Evolutionary conservation across 306 rosid genomes (phyloP).

Genomic region (Casuarina cunninghamiana): DNA sequence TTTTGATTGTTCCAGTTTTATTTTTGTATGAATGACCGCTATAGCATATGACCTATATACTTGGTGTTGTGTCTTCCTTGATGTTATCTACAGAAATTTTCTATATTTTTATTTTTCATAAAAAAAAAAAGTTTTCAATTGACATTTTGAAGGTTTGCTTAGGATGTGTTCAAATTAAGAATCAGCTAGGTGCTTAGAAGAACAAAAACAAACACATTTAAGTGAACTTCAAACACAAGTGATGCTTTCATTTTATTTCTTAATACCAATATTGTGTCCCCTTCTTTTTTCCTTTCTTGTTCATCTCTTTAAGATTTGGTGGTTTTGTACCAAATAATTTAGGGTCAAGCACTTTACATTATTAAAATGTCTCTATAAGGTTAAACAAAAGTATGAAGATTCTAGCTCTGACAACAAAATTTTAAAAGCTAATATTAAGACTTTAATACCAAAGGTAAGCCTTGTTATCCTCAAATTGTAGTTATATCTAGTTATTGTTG

Average conservation of each 20-base stretch:
- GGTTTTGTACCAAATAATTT: conserved; percentile 34
- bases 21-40: not conserved
- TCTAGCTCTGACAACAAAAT: conserved; percentile 46
- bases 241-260: conserved; percentile 18
- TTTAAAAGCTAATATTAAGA: conserved; percentile 58
- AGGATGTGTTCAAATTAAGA: conserved; percentile 67
- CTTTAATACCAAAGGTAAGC: conserved; percentile 58
- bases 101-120: not conserved
- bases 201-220: conserved; percentile 60
- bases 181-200: conserved; percentile 67
- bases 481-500: not conserved
- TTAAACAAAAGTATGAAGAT: conserved; percentile 31
- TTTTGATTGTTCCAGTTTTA: not conserved
- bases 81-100: not conserved
- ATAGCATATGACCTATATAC: not conserved
- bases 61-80: not conserved
- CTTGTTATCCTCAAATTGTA: not conserved
- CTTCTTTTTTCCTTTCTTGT: not conserved
- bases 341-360: conserved; percentile 51
- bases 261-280: not conserved
- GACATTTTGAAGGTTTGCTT: conserved; percentile 34
- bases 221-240: conserved; percentile 61
- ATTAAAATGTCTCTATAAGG: conserved; percentile 45
- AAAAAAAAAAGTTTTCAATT: conserved; percentile 23
- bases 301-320: conserved; percentile 5